phyloP scores from a whole-genome alignment of 495 filamentous ascomycete species.

The Xylaria nigripes region DNA sequence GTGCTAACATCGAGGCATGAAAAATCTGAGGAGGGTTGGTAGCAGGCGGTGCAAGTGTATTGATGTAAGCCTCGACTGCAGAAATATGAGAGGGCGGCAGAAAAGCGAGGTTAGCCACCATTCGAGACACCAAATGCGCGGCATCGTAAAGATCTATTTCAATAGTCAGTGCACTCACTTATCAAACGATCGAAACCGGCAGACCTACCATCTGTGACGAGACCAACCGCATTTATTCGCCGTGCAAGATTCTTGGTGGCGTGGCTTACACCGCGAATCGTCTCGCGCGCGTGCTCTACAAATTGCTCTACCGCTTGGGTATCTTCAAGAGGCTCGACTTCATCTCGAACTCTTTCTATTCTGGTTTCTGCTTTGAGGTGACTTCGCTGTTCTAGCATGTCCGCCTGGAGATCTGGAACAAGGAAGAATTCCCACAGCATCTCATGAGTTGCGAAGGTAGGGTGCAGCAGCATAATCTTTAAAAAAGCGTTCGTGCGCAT shows the following conservation, averaged over 20 bases:
- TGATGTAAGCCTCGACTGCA: slow-evolving; percentile 66
- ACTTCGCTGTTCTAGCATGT: slow-evolving; percentile 83
- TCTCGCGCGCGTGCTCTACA: slow-evolving; percentile 78
- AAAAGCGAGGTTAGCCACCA: slow-evolving; percentile 52
- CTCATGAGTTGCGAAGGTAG: slow-evolving; percentile 93
- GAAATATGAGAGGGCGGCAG: slow-evolving; percentile 59
- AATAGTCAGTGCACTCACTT: background rate
- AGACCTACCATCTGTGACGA: slow-evolving; percentile 45
- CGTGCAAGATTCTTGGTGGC: slow-evolving; percentile 74
- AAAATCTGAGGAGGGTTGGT: slow-evolving; percentile 68
- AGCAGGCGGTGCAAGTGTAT: slow-evolving; percentile 56
- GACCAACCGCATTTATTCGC: slow-evolving; percentile 51
- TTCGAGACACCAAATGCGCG: slow-evolving; percentile 47
- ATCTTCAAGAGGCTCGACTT: slow-evolving; percentile 76
- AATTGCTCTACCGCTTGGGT: slow-evolving; percentile 91
- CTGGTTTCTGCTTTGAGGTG: slow-evolving; percentile 76
- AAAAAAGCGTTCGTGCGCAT: slow-evolving; percentile 79
- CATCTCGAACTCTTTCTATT: slow-evolving; percentile 76
- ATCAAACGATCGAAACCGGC: background rate
- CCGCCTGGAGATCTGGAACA: slow-evolving; percentile 84
- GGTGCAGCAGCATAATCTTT: slow-evolving; percentile 74
- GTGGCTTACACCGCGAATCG: slow-evolving; percentile 72
- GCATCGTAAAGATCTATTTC: slow-evolving; percentile 60
- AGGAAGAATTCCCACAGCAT: slow-evolving; percentile 99
- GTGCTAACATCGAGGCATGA: slow-evolving; percentile 63